Evolutionary conservation across 164 flowering plant genomes (phyloP).

Genomic region (Magnolia kwangsiensis): DNA sequence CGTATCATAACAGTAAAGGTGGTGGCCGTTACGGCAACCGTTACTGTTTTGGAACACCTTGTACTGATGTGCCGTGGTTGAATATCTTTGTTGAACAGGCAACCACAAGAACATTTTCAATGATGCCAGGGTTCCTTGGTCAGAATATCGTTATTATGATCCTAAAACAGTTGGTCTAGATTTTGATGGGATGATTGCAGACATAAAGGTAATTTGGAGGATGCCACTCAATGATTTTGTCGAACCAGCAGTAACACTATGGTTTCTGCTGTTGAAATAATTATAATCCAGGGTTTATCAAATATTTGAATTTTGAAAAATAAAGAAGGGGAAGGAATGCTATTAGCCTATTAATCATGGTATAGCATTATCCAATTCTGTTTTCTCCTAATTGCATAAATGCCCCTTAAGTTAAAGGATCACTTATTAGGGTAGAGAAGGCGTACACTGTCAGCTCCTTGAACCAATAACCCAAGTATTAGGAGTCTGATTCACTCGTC

Average conservation of each 20-base stretch:
- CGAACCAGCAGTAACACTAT: not conserved
- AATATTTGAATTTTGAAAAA: not conserved
- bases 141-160: slow-evolving; percentile 91
- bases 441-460: no score
- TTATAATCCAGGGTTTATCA: not conserved
- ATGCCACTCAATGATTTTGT: not conserved
- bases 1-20: no score
- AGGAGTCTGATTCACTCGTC: no score
- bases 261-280: not conserved
- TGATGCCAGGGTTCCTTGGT: slow-evolving; percentile 98
- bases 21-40: no score
- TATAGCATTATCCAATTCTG: no score
- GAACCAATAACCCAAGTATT: no score
- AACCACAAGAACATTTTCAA: slow-evolving; percentile 99
- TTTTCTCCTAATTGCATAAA: no score
- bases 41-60: no score
- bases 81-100: slow-evolving; percentile 41
- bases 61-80: slow-evolving; percentile 7
- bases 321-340: not conserved
- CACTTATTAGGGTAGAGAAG: no score
- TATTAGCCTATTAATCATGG: no score
- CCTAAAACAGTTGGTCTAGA: slow-evolving; percentile 95
- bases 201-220: slow-evolving; percentile 65
- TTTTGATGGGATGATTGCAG: slow-evolving; percentile 94
- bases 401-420: no score